Evolutionary conservation across 2,329 filamentous ascomycete genomes (phyloP).

Genomic region (Aureobasidium sp.): DNA sequence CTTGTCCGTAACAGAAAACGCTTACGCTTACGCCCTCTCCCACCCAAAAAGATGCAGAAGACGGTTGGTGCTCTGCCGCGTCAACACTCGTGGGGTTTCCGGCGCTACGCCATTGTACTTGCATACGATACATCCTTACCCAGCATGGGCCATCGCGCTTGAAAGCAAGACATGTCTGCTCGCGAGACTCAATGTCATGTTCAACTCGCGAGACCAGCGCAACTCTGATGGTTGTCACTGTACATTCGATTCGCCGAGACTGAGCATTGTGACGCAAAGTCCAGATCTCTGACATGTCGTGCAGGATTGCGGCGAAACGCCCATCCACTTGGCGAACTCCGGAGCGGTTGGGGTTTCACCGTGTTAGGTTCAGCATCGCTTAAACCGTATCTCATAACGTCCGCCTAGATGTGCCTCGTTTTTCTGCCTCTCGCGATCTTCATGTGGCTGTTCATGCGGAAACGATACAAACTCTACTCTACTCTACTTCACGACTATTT

Average conservation of each 20-base stretch:
- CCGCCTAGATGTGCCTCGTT: constrained; percentile 2
- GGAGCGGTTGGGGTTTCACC: constrained; percentile 1
- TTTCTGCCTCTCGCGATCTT: neutral
- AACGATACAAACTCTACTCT: neutral
- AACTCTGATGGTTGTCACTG: neutral
- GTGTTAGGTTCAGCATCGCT: neutral
- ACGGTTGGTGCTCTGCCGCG: constrained; percentile 9
- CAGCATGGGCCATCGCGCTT: neutral
- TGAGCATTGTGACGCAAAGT: neutral
- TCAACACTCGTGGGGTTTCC: constrained; percentile 3
- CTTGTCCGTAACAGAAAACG: constrained; percentile 7
- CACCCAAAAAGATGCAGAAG: neutral
- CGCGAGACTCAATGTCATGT: neutral
- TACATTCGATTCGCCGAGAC: neutral
- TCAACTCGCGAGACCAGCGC: neutral
- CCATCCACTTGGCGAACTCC: neutral
- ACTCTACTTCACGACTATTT: neutral
- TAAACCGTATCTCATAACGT: constrained; percentile 1
- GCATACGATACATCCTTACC: neutral
- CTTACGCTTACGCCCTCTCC: neutral
- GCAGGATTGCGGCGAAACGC: neutral
- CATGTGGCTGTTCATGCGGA: neutral
- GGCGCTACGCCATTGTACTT: constrained; percentile 4
- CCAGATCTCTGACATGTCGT: neutral
- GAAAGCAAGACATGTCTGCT: neutral